Percentiles rank a stretch among this genome's conserved stretches.
phyloP scores from a whole-genome alignment of 495 filamentous ascomycete species.

The Xanthoparmelia taractica region DNA sequence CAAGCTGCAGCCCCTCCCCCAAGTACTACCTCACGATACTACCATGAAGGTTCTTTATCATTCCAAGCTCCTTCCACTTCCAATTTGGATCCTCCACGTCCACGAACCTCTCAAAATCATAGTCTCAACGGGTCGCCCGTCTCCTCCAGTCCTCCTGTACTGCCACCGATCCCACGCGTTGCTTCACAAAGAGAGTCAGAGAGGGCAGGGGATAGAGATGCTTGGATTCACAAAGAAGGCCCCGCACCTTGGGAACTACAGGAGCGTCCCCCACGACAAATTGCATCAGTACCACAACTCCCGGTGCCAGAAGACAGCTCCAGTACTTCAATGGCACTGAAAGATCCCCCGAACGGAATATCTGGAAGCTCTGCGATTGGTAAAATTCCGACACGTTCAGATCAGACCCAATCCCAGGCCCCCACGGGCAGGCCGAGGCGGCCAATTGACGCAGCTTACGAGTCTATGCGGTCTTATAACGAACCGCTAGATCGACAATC shows the following conservation, averaged over 20 bases:
- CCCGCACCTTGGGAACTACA: background rate
- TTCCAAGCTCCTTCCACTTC: slow-evolving; percentile 6
- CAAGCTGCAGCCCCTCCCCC: slow-evolving; percentile 17
- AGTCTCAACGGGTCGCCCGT: slow-evolving; percentile 27
- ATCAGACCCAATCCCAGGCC: slow-evolving; percentile 2
- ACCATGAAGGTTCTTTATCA: slow-evolving; percentile 6
- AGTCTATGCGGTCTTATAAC: slow-evolving; percentile 21
- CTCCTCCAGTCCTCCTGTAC: slow-evolving; percentile 30
- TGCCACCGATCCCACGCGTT: slow-evolving; percentile 37
- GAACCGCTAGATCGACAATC: slow-evolving; percentile 14
- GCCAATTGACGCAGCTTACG: slow-evolving; percentile 18
- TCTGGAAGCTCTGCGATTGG: background rate
- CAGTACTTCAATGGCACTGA: slow-evolving; percentile 5
- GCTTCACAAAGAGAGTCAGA: slow-evolving; percentile 27
- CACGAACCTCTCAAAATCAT: slow-evolving; percentile 8
- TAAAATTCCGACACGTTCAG: background rate
- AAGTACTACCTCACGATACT: slow-evolving; percentile 9
- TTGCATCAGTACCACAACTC: background rate
- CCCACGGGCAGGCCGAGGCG: slow-evolving; percentile 14
- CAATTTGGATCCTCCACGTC: slow-evolving; percentile 10
- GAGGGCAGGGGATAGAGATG: background rate
- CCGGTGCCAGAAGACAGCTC: background rate
- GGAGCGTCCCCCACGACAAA: background rate
- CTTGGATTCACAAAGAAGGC: background rate
- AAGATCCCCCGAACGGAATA: background rate